Base-by-base conservation (phyloP, 768 basidiomycete genomes). In the Leccinum pellstonianum region DNA sequence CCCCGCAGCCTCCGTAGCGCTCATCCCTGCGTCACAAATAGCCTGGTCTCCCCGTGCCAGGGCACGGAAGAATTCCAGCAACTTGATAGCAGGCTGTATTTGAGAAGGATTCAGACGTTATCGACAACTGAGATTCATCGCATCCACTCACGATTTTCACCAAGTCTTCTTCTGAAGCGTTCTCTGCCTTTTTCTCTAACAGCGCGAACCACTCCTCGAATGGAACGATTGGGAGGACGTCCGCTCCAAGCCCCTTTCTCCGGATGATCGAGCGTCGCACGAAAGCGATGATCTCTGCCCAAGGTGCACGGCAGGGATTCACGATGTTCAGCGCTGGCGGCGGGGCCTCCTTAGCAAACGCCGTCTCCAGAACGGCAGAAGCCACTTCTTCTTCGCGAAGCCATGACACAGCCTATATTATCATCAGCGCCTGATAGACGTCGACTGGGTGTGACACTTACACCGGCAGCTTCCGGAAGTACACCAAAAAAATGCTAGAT, bases 371-470 rank as follows among this genome's bases (percentile, higher is more conserved):
- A 6, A 80, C 63, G 0, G 73, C 70, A 37, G 68, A 15, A 0
- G 79, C 76, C 0, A 75, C 79, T 2, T 72, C 66, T 62, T 81
- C 73, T 55, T 75, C 71, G 0, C 81, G 78, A 5, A 82, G 50
- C 81, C 80, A 81, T 0, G 78, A 78, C 11, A 78, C 67, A 5
- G 62, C 58, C 79, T 81, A 37, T 3, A 11, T 11, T 12, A 7
- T 19, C 35, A 27, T 61, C 6, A 61, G 23, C 23, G 52, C 14
- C 1, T 27, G 38, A 29, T 23, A 17, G 17, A n/a, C 25, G 7
- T 33, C 29, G 15, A 50, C 55, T 14, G 31, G 1, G 8, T 7
- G 17, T n/a, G 6, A 3, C 14, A 66, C 79, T 55, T 62, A 80
- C 81, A 19, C 75, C 73, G 1, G 63, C 55, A 1, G 70, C 66